Evolutionary conservation across 2,329 filamentous ascomycete species (phyloP), one percentile per base, ranked within the genome.

Genomic region (Fusarium kyushuense): DNA sequence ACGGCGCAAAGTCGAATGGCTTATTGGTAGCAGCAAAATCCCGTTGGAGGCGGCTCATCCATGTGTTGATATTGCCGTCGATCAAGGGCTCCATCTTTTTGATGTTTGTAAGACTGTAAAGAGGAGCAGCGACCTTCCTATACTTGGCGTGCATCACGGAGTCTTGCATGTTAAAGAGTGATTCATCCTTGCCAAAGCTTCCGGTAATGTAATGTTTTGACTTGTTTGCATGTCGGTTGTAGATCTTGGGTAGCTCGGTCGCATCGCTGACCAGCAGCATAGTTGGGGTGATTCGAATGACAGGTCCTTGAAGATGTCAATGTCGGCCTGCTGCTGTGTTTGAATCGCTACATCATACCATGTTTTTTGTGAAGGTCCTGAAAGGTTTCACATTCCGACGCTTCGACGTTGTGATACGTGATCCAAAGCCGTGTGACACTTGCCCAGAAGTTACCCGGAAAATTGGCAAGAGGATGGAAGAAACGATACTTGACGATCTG

Each of bases 71-170:
- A 12, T 82, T 78, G 3, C 72, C 65, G 60, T 89, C 86, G 4
- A 89, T 78, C 30, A 88, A 67, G 1, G 84, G 83, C 72, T 89
- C 87, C 83, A 87, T 88, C 66, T 82, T 85, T 75, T 84, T 85
- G 67, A 89, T 82, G 67, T 86, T 87, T 43, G 77, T 81, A 70
- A 88, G 86, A 54, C 80, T 84, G 70, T 88, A 89, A 3, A 85
- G 82, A 2, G 81, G 79, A 2, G 86, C 87, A 25, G 84, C 81
- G 23, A 86, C 80, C 75, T 87, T 88, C 19, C 87, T 79, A 67
- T 83, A 84, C 3, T 79, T 77, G 5, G 85, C 79, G 71, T 89
- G 87, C 6, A 78, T 76, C 54, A 79, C 79, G 45, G 83, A 79
- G 45, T 85, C 81, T 61, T 84, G 83, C 81, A 87, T 87, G 58